phyloP scores from a whole-genome alignment of 2,329 filamentous ascomycete genomes.

The Trichoderma atroviride region DNA sequence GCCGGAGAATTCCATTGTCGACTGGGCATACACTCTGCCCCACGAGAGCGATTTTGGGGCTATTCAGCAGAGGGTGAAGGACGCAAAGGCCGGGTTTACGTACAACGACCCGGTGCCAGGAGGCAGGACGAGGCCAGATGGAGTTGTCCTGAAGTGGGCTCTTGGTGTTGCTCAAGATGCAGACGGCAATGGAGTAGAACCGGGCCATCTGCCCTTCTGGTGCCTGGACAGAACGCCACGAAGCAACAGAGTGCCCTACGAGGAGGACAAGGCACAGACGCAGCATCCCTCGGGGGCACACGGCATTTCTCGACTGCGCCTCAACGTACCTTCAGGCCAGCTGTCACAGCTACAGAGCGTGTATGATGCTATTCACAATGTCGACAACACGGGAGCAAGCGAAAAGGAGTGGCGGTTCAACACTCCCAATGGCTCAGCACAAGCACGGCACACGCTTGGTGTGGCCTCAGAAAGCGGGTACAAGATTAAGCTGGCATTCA shows the following conservation, averaged over 20 bases:
- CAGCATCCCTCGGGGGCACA: constrained; percentile 55
- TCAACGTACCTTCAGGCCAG: constrained; percentile 39
- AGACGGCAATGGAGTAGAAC: constrained; percentile 35
- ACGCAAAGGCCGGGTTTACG: constrained; percentile 39
- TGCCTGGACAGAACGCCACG: constrained; percentile 65
- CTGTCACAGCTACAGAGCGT: constrained; percentile 30
- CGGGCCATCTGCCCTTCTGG: constrained; percentile 64
- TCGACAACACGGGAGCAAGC: neutral
- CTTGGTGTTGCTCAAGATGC: constrained; percentile 49
- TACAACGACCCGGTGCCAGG: constrained; percentile 56
- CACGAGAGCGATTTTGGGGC: constrained; percentile 40
- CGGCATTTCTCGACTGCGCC: constrained; percentile 52
- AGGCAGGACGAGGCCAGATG: constrained; percentile 58
- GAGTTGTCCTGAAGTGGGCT: constrained; percentile 60
- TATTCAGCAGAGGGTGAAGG: constrained; percentile 43
- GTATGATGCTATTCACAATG: constrained; percentile 37
- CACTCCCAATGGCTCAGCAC: constrained; percentile 22
- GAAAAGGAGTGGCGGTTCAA: constrained; percentile 26
- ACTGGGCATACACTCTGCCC: constrained; percentile 60
- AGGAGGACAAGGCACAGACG: constrained; percentile 32
- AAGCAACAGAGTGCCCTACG: constrained; percentile 56
- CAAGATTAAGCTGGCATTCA: constrained; percentile 28
- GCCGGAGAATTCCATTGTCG: constrained; percentile 54
- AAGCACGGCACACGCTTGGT: constrained; percentile 25
- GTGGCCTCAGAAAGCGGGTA: constrained; percentile 15